phyloP scores from a whole-genome alignment of 139 green algal genomes.

The Chlamydomonas schloesseri region DNA sequence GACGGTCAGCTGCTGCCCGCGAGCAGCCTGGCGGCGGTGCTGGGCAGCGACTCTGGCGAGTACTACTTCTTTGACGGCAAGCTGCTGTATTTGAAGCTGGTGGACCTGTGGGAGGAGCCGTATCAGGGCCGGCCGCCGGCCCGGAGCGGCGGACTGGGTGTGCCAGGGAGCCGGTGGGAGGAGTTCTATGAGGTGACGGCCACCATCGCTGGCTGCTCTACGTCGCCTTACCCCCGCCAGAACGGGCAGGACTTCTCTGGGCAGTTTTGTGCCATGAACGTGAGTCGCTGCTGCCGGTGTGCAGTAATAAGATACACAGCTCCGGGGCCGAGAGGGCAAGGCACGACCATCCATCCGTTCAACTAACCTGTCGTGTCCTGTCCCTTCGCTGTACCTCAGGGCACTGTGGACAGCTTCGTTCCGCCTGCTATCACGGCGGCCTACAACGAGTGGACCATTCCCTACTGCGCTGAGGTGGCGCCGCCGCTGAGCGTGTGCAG shows the following conservation, averaged over 20 bases:
- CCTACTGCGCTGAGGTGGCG: neutral
- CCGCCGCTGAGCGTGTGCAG: neutral
- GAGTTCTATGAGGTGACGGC: too few relatives aligned
- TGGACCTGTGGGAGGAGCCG: neutral
- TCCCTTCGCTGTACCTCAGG: neutral
- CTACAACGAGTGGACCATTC: neutral
- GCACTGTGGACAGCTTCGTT: neutral
- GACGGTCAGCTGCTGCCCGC: neutral
- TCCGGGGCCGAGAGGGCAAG: too few relatives aligned
- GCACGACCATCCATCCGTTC: too few relatives aligned
- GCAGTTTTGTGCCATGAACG: neutral
- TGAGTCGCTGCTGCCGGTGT: too few relatives aligned
- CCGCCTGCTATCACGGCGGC: neutral
- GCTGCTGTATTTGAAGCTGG: neutral
- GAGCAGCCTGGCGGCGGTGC: neutral
- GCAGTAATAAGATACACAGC: too few relatives aligned
- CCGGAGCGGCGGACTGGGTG: neutral
- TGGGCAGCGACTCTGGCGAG: neutral
- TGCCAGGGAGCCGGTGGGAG: neutral
- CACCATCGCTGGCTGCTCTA: neutral
- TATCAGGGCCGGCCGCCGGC: too few relatives aligned
- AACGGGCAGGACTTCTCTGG: neutral
- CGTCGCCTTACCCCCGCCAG: neutral
- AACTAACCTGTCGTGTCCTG: too few relatives aligned
- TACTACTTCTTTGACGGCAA: constrained; percentile 8